These are phyloP conservation scores for Xylaria castorea DNA, from an alignment of 495 filamentous ascomycete species.

Conservation along the genomic window DNA sequence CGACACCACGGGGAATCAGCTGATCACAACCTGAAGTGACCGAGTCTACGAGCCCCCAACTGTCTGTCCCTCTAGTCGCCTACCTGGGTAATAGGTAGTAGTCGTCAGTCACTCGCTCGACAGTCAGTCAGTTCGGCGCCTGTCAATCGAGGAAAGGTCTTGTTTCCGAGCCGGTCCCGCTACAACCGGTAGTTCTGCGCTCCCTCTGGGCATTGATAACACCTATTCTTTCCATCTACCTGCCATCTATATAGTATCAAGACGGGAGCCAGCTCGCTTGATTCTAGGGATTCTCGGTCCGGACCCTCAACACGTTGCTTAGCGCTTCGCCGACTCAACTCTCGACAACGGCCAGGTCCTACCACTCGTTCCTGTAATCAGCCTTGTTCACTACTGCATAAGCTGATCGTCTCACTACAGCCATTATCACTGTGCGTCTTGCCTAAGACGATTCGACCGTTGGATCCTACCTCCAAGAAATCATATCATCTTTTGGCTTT, in stretches of 20 bases:
- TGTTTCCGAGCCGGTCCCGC: slow-evolving; percentile 8
- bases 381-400: neutral
- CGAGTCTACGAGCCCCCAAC: neutral
- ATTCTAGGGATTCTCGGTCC: neutral
- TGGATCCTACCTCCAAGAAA: slow-evolving; percentile 13
- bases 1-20: slow-evolving; percentile 24
- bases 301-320: neutral
- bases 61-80: neutral
- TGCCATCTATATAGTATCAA: neutral
- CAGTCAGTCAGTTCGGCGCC: neutral
- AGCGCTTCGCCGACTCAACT: neutral
- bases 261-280: slow-evolving; percentile 1
- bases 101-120: slow-evolving; percentile 11
- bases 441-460: neutral
- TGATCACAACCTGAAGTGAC: slow-evolving; percentile 11
- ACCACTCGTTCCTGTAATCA: slow-evolving; percentile 18
- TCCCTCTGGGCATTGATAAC: neutral
- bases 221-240: neutral
- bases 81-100: neutral
- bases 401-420: neutral
- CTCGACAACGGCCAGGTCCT: slow-evolving; percentile 4
- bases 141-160: slow-evolving; percentile 6
- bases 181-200: neutral
- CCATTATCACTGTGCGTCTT: neutral
- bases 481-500: slow-evolving; percentile 2